phyloP scores from a whole-genome alignment of 2,329 filamentous ascomycete genomes.

The Chalaropsis thielavioides region DNA sequence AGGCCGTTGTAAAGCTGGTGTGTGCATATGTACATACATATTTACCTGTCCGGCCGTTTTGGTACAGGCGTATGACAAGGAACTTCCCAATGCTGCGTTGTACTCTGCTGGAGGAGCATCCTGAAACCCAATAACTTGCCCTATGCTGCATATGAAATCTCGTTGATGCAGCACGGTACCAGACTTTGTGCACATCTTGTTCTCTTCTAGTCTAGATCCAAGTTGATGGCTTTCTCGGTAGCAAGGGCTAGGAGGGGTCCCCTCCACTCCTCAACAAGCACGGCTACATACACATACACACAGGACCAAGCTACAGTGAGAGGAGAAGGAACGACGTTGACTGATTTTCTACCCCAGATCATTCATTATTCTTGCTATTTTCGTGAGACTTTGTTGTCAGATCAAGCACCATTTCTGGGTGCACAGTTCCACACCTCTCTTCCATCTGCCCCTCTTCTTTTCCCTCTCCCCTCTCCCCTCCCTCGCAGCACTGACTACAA shows the following conservation, averaged over 20 bases:
- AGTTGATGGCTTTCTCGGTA: neutral
- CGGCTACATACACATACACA: neutral
- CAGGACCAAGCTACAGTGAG: neutral
- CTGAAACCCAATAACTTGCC: neutral
- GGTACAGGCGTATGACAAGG: neutral
- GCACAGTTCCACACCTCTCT: neutral
- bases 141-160: conserved; percentile 4
- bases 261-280: neutral
- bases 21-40: neutral
- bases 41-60: neutral
- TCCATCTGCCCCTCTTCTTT: neutral
- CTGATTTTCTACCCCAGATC: neutral
- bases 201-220: conserved; percentile 4
- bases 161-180: neutral
- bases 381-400: neutral
- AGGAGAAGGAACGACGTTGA: neutral
- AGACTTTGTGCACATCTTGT: conserved; percentile 3
- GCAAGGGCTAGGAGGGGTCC: neutral
- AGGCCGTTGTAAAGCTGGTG: too few relatives aligned
- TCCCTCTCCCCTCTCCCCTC: neutral
- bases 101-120: neutral
- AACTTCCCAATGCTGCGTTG: neutral
- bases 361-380: neutral
- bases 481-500: neutral
- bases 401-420: neutral